phyloP scores from a whole-genome alignment of 176 grass and related monocot species.

The Otatea glauca region DNA sequence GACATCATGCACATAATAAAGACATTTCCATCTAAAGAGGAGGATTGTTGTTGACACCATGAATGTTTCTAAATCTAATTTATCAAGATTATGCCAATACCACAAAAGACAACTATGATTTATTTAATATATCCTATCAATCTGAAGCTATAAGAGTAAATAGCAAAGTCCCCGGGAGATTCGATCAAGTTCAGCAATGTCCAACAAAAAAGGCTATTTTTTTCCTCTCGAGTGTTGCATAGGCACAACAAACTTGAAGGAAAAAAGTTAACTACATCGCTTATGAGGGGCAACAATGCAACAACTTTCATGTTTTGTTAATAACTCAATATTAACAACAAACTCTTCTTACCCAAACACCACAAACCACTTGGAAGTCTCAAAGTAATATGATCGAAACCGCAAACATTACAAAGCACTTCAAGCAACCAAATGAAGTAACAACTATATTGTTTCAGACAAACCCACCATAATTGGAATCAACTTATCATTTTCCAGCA shows the following conservation, averaged over 20 bases:
- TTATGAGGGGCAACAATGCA: not conserved
- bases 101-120: not conserved
- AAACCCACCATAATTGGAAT: no score
- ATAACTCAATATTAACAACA: slow-evolving; percentile 4
- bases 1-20: no score
- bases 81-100: not conserved
- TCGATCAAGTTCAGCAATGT: not conserved
- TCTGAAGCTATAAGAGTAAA: not conserved
- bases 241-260: not conserved
- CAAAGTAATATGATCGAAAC: no score
- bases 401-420: no score
- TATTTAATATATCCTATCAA: not conserved
- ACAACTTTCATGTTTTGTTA: not conserved
- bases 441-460: no score
- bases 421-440: no score
- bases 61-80: not conserved
- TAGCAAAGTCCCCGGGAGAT: not conserved
- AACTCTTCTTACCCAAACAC: not conserved
- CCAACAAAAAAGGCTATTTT: not conserved
- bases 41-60: no score
- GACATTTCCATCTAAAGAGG: no score
- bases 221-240: not conserved
- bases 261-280: not conserved
- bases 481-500: no score
- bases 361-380: no score